These are phyloP conservation scores for Eustoma russellianum DNA, from an alignment of 257 asterid genomes.

Conservation along the genomic window DNA sequence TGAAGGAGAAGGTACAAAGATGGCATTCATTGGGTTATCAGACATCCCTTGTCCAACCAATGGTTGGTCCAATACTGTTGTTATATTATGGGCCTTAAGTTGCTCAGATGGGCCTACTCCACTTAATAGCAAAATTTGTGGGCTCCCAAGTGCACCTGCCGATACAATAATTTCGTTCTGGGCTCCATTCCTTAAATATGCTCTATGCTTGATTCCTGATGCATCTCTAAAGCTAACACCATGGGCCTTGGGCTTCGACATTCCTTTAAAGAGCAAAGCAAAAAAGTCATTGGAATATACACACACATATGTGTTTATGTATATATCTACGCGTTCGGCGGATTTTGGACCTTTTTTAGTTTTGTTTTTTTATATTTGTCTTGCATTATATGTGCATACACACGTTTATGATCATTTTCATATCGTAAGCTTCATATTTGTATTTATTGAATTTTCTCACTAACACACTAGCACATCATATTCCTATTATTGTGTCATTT, in stretches of 20 bases:
- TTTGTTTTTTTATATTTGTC: too few species aligned
- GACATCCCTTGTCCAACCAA: slow-evolving; percentile 82
- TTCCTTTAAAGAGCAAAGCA: slow-evolving; percentile 1
- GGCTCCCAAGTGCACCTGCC: slow-evolving; percentile 94
- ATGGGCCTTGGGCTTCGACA: slow-evolving; percentile 39
- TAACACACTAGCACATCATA: too few species aligned
- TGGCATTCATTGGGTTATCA: slow-evolving; percentile 92
- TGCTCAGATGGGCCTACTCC: slow-evolving; percentile 65
- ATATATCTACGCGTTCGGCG: too few species aligned
- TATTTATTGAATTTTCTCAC: too few species aligned
- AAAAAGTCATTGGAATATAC: too few species aligned
- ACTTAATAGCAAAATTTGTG: slow-evolving; percentile 77
- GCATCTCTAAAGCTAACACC: slow-evolving; percentile 72
- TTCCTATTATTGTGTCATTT: too few species aligned
- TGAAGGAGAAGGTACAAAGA: slow-evolving; percentile 65
- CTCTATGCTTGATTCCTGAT: slow-evolving; percentile 45
- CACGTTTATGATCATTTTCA: too few species aligned
- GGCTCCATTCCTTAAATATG: slow-evolving; percentile 40
- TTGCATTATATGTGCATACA: too few species aligned
- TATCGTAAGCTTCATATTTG: too few species aligned
- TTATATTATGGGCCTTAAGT: slow-evolving; percentile 45
- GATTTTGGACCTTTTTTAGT: too few species aligned
- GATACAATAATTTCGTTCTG: slow-evolving; percentile 63
- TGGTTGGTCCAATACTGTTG: slow-evolving; percentile 55
- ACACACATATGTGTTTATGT: too few species aligned